Evolutionary conservation across 177 flowering plant genomes (phyloP).

Genomic region (Vitis hybrid): DNA sequence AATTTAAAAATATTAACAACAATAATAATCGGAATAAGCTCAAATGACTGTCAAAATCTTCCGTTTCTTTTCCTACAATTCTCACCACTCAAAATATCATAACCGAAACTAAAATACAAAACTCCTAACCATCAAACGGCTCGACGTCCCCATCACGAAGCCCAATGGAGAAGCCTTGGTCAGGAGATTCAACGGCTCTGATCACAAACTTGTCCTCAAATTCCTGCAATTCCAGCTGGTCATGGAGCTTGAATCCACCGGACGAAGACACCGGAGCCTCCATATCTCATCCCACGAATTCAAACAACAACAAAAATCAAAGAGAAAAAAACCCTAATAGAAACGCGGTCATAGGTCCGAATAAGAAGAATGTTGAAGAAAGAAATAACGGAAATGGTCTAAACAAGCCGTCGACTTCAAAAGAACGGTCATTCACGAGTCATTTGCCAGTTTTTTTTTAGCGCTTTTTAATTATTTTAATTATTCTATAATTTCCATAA

Average conservation of each 20-base stretch:
- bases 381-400: no score
- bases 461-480: not conserved
- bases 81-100: slow-evolving; percentile 3
- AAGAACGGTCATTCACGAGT: not conserved
- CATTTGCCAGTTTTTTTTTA: not conserved
- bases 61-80: not conserved
- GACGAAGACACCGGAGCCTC: slow-evolving; percentile 8
- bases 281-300: no score
- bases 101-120: not conserved
- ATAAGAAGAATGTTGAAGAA: not conserved
- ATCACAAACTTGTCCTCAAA: slow-evolving; percentile 68
- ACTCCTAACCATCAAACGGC: slow-evolving; percentile 34
- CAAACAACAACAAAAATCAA: no score
- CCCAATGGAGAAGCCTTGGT: slow-evolving; percentile 56
- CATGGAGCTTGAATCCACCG: slow-evolving; percentile 54
- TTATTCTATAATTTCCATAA: no score
- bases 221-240: slow-evolving; percentile 62
- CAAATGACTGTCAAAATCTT: no score
- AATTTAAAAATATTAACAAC: no score
- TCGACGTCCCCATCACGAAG: slow-evolving; percentile 62
- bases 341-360: no score
- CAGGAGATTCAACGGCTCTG: slow-evolving; percentile 48
- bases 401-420: not conserved
- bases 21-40: no score
- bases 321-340: no score